Conservation (phyloP, 140 eudicot genomes). For the Ambrosia hybrid region DNA sequence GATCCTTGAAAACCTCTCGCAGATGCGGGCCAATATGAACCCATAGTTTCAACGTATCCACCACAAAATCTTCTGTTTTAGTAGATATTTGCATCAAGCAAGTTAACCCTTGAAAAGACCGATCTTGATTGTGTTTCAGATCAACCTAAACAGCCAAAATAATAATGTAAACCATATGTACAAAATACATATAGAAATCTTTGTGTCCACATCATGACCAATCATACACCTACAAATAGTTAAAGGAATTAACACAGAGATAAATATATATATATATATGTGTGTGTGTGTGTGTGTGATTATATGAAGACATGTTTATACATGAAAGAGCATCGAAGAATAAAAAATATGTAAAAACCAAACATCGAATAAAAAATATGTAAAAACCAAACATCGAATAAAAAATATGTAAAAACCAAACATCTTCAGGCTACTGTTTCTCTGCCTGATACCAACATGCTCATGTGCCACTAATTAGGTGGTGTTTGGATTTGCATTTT, state of each 20-base stretch:
- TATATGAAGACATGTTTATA: too few relatives aligned
- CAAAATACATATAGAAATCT: not conserved
- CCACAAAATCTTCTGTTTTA: slow-evolving; percentile 86
- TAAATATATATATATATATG: too few relatives aligned
- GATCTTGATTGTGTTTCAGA: slow-evolving; percentile 87
- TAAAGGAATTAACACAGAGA: too few relatives aligned
- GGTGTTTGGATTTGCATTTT: too few relatives aligned
- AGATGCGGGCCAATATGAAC: slow-evolving; percentile 80
- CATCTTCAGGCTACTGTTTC: too few relatives aligned
- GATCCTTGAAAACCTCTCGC: slow-evolving; percentile 91
- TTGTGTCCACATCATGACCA: not conserved
- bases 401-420: too few relatives aligned
- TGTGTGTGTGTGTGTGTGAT: too few relatives aligned
- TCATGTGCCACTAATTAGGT: not conserved
- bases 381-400: too few relatives aligned
- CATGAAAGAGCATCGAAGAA: too few relatives aligned
- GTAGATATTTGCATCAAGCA: slow-evolving; percentile 99
- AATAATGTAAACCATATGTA: slow-evolving; percentile 12
- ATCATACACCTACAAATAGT: not conserved
- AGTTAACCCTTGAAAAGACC: slow-evolving; percentile 95
- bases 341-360: too few relatives aligned
- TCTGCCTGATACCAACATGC: too few relatives aligned
- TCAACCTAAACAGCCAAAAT: slow-evolving; percentile 64
- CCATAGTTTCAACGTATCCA: slow-evolving; percentile 82
- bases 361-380: too few relatives aligned